Evolutionary conservation across 1,139 yeast species (phyloP).

Genomic region (Magnusiomyces tetraspermus): DNA sequence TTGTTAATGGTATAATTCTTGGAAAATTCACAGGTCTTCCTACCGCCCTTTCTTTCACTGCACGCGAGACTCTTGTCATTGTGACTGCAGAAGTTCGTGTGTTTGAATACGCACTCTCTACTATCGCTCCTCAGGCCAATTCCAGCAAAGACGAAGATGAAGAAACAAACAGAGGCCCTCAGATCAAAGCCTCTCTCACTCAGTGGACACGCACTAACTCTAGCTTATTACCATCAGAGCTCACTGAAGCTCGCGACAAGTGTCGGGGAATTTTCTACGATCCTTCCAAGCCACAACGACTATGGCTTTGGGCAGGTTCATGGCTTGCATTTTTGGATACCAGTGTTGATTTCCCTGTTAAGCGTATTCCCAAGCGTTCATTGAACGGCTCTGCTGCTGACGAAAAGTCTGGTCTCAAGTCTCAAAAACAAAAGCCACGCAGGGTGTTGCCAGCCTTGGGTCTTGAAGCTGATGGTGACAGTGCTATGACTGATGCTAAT

Average conservation of each 20-base stretch:
- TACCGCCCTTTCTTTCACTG: slow-evolving; percentile 53
- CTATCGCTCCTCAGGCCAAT: neutral
- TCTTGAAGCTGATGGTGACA: slow-evolving; percentile 4
- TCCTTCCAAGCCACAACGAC: slow-evolving; percentile 33
- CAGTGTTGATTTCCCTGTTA: slow-evolving; percentile 33
- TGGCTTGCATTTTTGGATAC: slow-evolving; percentile 77
- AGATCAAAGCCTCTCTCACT: slow-evolving; percentile 36
- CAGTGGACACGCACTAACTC: slow-evolving; percentile 75
- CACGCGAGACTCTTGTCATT: slow-evolving; percentile 45
- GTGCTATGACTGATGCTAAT: neutral
- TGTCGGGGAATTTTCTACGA: slow-evolving; percentile 62
- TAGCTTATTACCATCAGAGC: slow-evolving; percentile 54
- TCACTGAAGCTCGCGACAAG: slow-evolving; percentile 51
- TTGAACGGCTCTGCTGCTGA: slow-evolving; percentile 36
- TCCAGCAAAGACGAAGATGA: slow-evolving; percentile 23
- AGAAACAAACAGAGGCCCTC: slow-evolving; percentile 13
- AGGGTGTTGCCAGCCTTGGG: neutral
- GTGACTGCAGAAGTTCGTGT: slow-evolving; percentile 68
- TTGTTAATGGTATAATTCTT: slow-evolving; percentile 29
- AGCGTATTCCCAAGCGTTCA: slow-evolving; percentile 3
- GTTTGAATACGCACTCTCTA: slow-evolving; percentile 44
- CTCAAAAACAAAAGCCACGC: slow-evolving; percentile 20
- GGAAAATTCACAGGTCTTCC: slow-evolving; percentile 47
- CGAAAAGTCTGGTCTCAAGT: neutral
- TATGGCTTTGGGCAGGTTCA: slow-evolving; percentile 84